phyloP scores from a whole-genome alignment of 176 grass and related monocot species.

The Phoenix roebelenii region DNA sequence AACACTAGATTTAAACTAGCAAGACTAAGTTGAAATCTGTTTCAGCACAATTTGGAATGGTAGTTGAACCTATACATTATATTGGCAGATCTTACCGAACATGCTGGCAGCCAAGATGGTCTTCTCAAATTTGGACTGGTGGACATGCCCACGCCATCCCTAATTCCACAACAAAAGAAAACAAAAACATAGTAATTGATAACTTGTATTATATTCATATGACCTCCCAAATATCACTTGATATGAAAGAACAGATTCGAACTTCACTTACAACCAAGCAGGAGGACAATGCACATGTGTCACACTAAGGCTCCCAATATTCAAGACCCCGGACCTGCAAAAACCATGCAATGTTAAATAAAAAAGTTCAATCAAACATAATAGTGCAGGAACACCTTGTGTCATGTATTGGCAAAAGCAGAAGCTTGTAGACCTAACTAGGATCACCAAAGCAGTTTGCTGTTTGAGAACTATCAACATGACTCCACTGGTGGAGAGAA shows the following conservation, averaged over 20 bases:
- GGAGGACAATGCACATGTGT: slow-evolving; percentile 91
- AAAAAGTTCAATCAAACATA: neutral
- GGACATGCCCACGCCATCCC: slow-evolving; percentile 28
- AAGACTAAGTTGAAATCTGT: too few relatives aligned
- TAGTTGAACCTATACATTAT: too few relatives aligned
- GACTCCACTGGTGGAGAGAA: too few relatives aligned
- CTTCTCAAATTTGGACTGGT: slow-evolving; percentile 32
- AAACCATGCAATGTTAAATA: neutral
- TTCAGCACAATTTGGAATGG: too few relatives aligned
- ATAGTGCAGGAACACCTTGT: too few relatives aligned
- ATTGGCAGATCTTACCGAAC: slow-evolving; percentile 36
- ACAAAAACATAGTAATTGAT: neutral
- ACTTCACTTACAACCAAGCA: slow-evolving; percentile 77
- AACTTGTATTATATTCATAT: too few relatives aligned
- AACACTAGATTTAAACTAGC: too few relatives aligned
- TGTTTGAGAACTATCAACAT: too few relatives aligned
- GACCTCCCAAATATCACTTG: neutral
- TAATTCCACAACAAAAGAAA: slow-evolving; percentile 25
- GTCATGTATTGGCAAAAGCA: too few relatives aligned
- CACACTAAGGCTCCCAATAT: slow-evolving; percentile 51
- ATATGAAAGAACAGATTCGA: slow-evolving; percentile 11
- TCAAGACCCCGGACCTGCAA: slow-evolving; percentile 77
- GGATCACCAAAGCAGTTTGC: too few relatives aligned
- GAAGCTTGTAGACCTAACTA: too few relatives aligned
- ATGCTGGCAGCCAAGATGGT: slow-evolving; percentile 56